phyloP scores from a whole-genome alignment of 257 asterid species.

The Verbena officinalis region DNA sequence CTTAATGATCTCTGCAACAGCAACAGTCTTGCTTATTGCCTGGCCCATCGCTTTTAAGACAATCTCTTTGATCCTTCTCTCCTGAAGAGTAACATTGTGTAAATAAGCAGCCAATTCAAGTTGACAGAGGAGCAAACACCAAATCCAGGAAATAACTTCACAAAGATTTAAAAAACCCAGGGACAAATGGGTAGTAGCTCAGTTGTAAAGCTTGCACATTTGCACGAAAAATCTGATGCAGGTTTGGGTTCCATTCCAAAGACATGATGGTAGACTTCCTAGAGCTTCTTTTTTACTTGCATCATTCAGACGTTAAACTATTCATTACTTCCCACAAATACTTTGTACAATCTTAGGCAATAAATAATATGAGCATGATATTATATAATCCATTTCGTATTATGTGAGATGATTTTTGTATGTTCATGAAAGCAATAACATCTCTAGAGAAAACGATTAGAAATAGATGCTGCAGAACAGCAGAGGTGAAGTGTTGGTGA shows the following conservation, averaged over 20 bases:
- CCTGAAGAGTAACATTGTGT: constrained; percentile 44
- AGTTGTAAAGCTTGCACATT: too few species aligned
- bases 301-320: too few species aligned
- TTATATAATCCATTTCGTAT: neutral
- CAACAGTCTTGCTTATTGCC: constrained; percentile 91
- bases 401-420: neutral
- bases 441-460: neutral
- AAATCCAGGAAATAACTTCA: neutral
- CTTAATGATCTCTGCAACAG: constrained; percentile 83
- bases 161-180: neutral
- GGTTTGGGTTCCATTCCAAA: neutral
- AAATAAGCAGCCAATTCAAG: constrained; percentile 14
- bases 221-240: too few species aligned
- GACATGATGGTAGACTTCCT: too few species aligned
- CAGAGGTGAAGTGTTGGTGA: neutral
- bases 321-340: neutral
- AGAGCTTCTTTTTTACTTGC: too few species aligned
- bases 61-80: constrained; percentile 73
- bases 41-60: constrained; percentile 97
- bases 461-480: neutral
- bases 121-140: too few species aligned
- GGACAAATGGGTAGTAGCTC: too few species aligned
- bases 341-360: neutral
- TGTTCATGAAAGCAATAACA: neutral
- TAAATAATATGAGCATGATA: too few species aligned